Evolutionary conservation across 345 rosid species (phyloP), one percentile per base, ranked within the genome.

Genomic region (Boechera stricta): DNA sequence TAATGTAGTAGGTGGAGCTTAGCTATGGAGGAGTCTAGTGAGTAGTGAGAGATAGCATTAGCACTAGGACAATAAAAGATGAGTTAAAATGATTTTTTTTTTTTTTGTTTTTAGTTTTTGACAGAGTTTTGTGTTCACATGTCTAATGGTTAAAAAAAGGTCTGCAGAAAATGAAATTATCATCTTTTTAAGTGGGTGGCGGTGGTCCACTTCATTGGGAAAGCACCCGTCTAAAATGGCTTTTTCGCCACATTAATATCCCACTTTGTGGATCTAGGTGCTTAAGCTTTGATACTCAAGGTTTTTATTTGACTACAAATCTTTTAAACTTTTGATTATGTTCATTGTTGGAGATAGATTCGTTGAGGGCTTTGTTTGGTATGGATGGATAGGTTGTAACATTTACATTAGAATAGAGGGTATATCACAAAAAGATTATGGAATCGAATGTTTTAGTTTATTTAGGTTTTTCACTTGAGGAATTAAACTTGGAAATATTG

Each of bases 1-100:
- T 70, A 73, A 49, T 64, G 73, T 71, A 56, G 61, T 61, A 76
- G 71, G 74, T 53, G 61, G 7, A 63, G 76, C 65, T 74, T 52
- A 64, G 75, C 80, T 69, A 76, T 42, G 75, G 75, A 76, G 80
- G 71, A 76, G 80, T 55, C 75, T 69, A 76, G 69, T 68, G 55
- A n/a, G 42, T 67, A 42, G 36, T 35, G 71, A 12, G 61, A 4
- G 4, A 21, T 32, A 39, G 21, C 61, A 35, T 31, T 39, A 16
- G 63, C 45, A 13, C 4, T 44, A 45, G 52, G 15, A 1, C 21
- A 41, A 63, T 13, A 54, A 21, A 21, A n/a, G 72, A 49, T n/a
- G 58, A 38, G 49, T 49, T 62, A 49, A 67, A 59, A 58, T 4
- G 16, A 45, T 32, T 26, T 6, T 1, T 56, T 57, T 66, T 55